Base-by-base conservation (phyloP, 2,329 filamentous ascomycete genomes). In the Ilyonectria robusta region DNA sequence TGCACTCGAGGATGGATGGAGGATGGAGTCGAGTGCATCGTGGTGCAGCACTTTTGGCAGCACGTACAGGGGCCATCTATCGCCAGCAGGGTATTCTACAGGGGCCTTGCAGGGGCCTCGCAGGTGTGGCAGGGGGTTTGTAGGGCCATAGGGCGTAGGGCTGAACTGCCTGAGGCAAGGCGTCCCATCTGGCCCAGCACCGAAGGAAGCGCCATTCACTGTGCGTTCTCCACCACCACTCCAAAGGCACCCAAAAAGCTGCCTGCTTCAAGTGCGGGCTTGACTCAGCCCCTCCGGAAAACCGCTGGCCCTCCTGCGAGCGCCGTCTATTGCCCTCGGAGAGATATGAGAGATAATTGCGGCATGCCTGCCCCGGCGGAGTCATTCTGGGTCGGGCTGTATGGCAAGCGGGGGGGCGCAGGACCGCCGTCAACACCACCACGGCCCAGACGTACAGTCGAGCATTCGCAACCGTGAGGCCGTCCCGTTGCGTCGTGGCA, bases 81-180 rank as follows among this genome's bases (percentile, higher is more conserved):
- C n/a, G 31, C 15, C 47, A 21, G n/a, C 60, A 64, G 40, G 55
- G 62, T 26, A 11, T 51, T 47, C 35, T 40, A 50, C 59, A 54
- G 51, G 59, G 59, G 33, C 42, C 42, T 37, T 46, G 57, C 63
- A 59, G 50, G 46, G 61, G 48, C 37, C 55, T 64, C 31, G 50
- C 40, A 42, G 40, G 15, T 7, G 8, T n/a, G 8, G 40, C 59
- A 46, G 51, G 59, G 59, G 44, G 42, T 21, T 29, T 37, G 57
- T 57, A 54, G 50, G 44, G 63, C 47, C 40, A 47, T 58, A 57
- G 46, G 63, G 63, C 63, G 21, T 66, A 66, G 63, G 63, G 63
- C 63, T 66, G 63, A 66, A 66, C 26, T 57, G 63, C 58, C 63
- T 47, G 57, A 58, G 53, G 53, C 58, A 47, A 35, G 42, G 17